Percentiles rank a stretch among this genome's conserved stretches.
These are phyloP conservation scores for Umbelopsis sp. DNA, from an alignment of 371 early-diverging fungal genomes.

Conservation along the genomic window DNA sequence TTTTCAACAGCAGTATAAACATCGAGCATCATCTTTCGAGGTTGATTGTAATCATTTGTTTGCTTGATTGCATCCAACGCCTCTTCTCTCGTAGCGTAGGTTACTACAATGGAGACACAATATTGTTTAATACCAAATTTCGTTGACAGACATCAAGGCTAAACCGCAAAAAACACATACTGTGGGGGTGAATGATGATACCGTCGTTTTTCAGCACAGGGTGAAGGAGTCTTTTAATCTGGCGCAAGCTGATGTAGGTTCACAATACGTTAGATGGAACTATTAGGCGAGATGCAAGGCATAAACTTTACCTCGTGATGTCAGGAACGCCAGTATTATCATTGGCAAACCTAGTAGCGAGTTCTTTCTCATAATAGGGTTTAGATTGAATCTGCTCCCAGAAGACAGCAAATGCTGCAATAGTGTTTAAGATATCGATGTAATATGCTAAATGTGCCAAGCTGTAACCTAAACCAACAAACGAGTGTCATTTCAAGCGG, in stretches of 20 bases:
- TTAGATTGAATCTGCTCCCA: conserved; percentile 32
- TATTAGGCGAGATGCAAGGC: neutral
- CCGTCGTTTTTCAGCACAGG: conserved; percentile 48
- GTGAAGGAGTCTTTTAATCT: conserved; percentile 37
- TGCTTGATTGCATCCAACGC: conserved; percentile 40
- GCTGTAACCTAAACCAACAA: conserved; percentile 24
- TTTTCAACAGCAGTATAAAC: conserved; percentile 34
- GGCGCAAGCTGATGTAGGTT: neutral
- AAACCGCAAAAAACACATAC: conserved; percentile 34
- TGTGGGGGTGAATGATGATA: conserved; percentile 51
- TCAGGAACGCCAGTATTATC: neutral
- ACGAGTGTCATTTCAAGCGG: too few relatives aligned
- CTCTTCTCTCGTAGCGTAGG: conserved; percentile 62
- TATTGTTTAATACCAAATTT: neutral
- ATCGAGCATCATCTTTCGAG: conserved; percentile 50
- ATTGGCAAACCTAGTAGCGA: conserved; percentile 14
- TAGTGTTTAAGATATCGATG: conserved; percentile 29
- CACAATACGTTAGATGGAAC: neutral
- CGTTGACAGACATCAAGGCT: too few relatives aligned
- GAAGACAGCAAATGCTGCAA: conserved; percentile 26
- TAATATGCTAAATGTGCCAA: conserved; percentile 26
- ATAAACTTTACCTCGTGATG: neutral
- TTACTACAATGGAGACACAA: conserved; percentile 38
- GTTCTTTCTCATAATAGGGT: conserved; percentile 20
- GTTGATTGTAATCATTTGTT: conserved; percentile 31